Evolutionary conservation across 225 moss, liverwort and hornwort genomes (phyloP), one percentile per base, ranked within the genome.

Genomic region (Marchantia paleacea): DNA sequence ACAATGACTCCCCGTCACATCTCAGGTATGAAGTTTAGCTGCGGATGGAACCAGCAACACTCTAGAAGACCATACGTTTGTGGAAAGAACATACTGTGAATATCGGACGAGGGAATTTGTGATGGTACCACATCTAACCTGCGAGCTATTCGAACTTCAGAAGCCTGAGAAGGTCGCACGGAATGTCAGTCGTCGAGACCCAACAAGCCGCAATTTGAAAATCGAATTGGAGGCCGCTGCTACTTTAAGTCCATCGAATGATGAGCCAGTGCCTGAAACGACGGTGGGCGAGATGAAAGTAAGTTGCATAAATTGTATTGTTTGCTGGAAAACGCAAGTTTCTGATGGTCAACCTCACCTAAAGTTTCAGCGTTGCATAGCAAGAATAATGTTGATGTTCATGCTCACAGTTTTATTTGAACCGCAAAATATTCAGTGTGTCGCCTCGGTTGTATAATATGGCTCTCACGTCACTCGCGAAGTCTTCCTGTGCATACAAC

Each of bases 181-280:
- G 7, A 68, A 52, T 62, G 28, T 67, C 70, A 82, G 30, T 50
- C 52, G 75, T 28, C 81, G 84, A 26, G 88, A 89, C 80, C 73
- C 88, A 29, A 86, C 86, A 3, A 89, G 81, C 81, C 88, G 88
- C 51, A 89, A 89, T 76, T 55, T 89, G 15, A 89, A 82, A 51
- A 67, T 62, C 70, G 88, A 86, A 74, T 77, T 89, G 80, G 86
- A 89, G 76, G 88, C 88, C 0, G 84, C 83, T 10, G 87, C 83
- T 26, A 55, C 78, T 51, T 29, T 15, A 55, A 52, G 68, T 39
- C 78, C 87, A 58, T 78, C 71, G 18, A 69, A 79, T 5, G 79
- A 72, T 4, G 71, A 66, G 66, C 79, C 78, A 29, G 10, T 69
- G 20, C 58, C 47, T 26, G 78, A 29, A 31, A 66, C 51, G 16